A percentile compares a stretch with the other conserved stretches of the same genome.
These are phyloP conservation scores for Forsythia viridissima DNA, from an alignment of 257 asterid species.

Conservation along the genomic window DNA sequence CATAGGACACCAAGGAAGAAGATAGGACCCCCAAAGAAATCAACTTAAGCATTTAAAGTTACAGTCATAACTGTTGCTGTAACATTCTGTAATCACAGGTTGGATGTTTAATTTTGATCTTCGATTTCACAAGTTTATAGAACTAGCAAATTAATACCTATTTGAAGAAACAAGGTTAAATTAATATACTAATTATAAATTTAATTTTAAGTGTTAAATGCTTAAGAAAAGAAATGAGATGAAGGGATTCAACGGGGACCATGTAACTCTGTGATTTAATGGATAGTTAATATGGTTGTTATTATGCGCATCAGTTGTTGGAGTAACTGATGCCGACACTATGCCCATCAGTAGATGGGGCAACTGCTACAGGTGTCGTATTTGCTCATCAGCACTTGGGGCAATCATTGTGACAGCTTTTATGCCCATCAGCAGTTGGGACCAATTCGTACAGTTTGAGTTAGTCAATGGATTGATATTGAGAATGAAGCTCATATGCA, in stretches of 20 bases:
- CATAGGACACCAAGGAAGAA: constrained; percentile 14
- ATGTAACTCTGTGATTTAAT: background rate
- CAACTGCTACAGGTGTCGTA: background rate
- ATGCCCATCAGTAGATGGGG: background rate
- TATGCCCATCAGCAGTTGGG: background rate
- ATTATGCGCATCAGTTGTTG: background rate
- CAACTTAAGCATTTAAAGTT: constrained; percentile 6
- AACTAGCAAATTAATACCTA: background rate
- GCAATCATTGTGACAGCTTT: background rate
- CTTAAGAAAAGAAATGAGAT: background rate
- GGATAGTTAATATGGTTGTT: background rate
- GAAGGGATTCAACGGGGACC: background rate
- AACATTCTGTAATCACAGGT: background rate
- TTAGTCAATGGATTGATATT: background rate
- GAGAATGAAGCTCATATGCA: background rate
- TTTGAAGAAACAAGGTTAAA: too few species aligned
- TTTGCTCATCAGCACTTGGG: background rate
- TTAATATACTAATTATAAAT: too few species aligned
- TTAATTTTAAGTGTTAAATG: background rate
- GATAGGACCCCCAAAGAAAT: constrained; percentile 10
- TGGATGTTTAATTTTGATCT: background rate
- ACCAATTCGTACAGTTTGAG: background rate
- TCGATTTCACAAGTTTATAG: background rate
- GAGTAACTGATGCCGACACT: too few species aligned
- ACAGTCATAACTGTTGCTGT: background rate